A percentile compares a stretch with the other conserved stretches of the same genome.
These are phyloP conservation scores for Trichosporon sp. DNA, from an alignment of 1,284 basidiomycete genomes.

Conservation along the genomic window DNA sequence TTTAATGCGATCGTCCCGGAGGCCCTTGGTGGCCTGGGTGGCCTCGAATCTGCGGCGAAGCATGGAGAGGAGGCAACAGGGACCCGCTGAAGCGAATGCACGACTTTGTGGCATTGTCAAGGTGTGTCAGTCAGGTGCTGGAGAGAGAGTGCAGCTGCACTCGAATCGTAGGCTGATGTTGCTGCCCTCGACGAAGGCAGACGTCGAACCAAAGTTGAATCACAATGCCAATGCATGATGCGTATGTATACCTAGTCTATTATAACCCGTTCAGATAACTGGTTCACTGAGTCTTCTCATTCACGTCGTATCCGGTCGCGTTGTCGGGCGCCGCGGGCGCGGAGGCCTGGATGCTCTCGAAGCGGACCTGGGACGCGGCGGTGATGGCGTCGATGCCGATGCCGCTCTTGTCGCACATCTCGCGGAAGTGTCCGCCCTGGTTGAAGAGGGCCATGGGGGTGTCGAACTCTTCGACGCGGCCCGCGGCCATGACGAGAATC, in stretches of 20 bases:
- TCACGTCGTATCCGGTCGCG: background rate
- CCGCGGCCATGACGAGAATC: constrained; percentile 66
- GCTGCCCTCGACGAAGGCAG: too few species aligned
- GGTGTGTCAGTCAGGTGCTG: too few species aligned
- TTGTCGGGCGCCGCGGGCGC: background rate
- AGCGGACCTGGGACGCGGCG: background rate
- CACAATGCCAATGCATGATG: background rate
- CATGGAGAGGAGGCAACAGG: too few species aligned
- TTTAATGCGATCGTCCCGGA: too few species aligned
- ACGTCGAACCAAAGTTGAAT: too few species aligned
- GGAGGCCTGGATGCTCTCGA: background rate
- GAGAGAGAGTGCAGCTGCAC: too few species aligned
- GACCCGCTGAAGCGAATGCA: too few species aligned
- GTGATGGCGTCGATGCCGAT: constrained; percentile 63
- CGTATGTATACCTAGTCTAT: background rate
- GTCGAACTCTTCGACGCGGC: constrained; percentile 67
- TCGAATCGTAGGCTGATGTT: too few species aligned
- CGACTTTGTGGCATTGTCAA: too few species aligned
- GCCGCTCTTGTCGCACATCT: constrained; percentile 68
- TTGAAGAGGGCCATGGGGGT: constrained; percentile 71
- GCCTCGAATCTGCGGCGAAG: too few species aligned
- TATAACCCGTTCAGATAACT: background rate
- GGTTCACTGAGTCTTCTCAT: background rate
- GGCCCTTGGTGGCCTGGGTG: too few species aligned
- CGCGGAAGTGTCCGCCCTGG: constrained; percentile 66